Evolutionary conservation across 148 eudicot genomes (phyloP).

Genomic region (Linanthus parryae): DNA sequence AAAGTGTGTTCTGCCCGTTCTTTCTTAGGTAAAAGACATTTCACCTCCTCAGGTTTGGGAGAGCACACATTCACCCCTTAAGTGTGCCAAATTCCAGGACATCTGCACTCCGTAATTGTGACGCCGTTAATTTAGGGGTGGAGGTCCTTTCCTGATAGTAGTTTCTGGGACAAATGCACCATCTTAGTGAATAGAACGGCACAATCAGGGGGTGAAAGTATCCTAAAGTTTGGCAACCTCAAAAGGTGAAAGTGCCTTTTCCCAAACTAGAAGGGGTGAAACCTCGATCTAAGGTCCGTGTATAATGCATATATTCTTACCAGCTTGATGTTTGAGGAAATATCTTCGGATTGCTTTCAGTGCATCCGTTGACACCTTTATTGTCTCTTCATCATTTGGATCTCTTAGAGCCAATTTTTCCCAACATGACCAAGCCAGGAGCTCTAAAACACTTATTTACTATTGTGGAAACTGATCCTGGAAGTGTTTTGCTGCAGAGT

Average conservation of each 20-base stretch:
- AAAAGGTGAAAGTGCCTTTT: not conserved
- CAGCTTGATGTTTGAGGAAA: conserved; percentile 76
- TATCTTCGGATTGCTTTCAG: conserved; percentile 56
- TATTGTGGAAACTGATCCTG: conserved; percentile 31
- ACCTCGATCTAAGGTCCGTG: not conserved
- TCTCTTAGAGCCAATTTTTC: conserved; percentile 30
- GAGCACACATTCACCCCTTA: no score
- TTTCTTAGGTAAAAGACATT: no score
- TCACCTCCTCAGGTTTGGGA: no score
- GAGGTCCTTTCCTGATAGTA: not conserved
- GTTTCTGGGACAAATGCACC: no score
- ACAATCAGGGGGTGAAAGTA: no score
- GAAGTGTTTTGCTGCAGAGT: conserved; percentile 32
- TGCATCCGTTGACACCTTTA: conserved; percentile 53
- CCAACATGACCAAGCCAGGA: conserved; percentile 23
- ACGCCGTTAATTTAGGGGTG: no score
- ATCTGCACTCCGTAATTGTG: no score
- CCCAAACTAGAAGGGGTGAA: no score
- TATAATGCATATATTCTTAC: not conserved
- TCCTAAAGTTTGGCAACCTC: no score
- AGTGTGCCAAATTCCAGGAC: no score
- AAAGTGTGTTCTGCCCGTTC: no score
- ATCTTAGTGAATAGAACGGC: not conserved
- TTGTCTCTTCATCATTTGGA: conserved; percentile 39
- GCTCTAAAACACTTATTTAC: conserved; percentile 33